Evolutionary conservation across 2,329 filamentous ascomycete species (phyloP).

Genomic region (Aureobasidium namibiae): DNA sequence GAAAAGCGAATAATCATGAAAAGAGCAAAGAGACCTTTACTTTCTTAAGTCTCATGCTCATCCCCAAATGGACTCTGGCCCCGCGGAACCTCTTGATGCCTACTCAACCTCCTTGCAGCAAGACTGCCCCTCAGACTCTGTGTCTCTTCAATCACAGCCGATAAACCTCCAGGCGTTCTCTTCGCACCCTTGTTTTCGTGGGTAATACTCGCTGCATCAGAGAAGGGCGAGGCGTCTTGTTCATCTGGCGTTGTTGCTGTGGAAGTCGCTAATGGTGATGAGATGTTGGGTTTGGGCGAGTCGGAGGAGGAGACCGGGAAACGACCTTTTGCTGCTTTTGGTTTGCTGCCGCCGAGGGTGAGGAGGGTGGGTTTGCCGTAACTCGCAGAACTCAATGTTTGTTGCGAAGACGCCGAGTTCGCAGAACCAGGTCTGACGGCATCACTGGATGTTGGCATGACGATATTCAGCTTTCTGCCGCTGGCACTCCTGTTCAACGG

Average conservation of each 20-base stretch:
- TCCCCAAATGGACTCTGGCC: conserved; percentile 7
- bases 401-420: conserved; percentile 22
- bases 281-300: conserved; percentile 21
- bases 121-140: neutral
- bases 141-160: conserved; percentile 38
- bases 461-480: conserved; percentile 22
- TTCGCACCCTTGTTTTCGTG: neutral
- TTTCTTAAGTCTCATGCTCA: neutral
- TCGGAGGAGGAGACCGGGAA: conserved; percentile 20
- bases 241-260: neutral
- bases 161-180: conserved; percentile 20
- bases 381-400: conserved; percentile 30
- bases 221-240: conserved; percentile 9
- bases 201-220: conserved; percentile 15
- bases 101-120: neutral
- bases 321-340: conserved; percentile 23
- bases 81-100: neutral
- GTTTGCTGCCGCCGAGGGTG: conserved; percentile 32
- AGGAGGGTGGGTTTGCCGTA: conserved; percentile 38
- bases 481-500: conserved; percentile 14
- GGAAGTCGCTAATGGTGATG: conserved; percentile 13
- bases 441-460: conserved; percentile 32
- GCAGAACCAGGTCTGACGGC: conserved; percentile 16
- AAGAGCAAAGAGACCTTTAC: neutral
- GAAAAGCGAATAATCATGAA: neutral